Conservation (phyloP, 805 yeast species). For the Ogataea haglerorum region DNA sequence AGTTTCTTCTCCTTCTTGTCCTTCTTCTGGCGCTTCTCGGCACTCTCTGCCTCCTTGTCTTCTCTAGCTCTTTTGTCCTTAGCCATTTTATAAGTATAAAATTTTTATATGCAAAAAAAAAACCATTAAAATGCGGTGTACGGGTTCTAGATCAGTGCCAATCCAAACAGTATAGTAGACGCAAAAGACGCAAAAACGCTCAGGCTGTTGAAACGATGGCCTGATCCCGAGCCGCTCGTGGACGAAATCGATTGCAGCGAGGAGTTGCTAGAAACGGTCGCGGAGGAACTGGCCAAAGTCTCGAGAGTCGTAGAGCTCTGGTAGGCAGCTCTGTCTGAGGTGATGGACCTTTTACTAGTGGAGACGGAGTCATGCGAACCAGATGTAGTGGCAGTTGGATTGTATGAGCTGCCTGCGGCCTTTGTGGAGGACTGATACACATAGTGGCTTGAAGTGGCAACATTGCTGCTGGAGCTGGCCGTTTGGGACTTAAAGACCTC, state of each 20-base stretch:
- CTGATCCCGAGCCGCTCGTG: conserved; percentile 10
- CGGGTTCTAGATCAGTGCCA: conserved; percentile 10
- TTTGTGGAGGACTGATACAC: not conserved
- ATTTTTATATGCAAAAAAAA: conserved; percentile 9
- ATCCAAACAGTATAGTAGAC: conserved; percentile 12
- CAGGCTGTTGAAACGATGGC: not conserved
- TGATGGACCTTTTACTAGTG: conserved; percentile 13
- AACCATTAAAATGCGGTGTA: conserved; percentile 5
- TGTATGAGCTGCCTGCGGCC: not conserved
- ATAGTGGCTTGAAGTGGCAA: conserved; percentile 2
- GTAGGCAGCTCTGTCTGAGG: conserved; percentile 2
- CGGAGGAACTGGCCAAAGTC: conserved; percentile 6
- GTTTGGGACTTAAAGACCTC: conserved; percentile 1
- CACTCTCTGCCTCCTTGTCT: conserved; percentile 26
- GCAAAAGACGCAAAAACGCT: conserved; percentile 7
- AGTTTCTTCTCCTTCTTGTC: conserved; percentile 31
- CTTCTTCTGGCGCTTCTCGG: conserved; percentile 21
- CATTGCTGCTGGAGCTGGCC: conserved; percentile 3
- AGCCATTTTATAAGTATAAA: conserved; percentile 19
- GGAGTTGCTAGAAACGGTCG: conserved; percentile 16
- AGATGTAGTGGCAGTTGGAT: not conserved
- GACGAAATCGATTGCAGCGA: conserved; percentile 17
- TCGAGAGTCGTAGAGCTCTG: conserved; percentile 2
- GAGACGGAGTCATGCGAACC: conserved; percentile 7
- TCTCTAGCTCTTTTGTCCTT: conserved; percentile 24